Base-by-base conservation (phyloP, 176 grass and related monocot species). In the Musa beccarii region DNA sequence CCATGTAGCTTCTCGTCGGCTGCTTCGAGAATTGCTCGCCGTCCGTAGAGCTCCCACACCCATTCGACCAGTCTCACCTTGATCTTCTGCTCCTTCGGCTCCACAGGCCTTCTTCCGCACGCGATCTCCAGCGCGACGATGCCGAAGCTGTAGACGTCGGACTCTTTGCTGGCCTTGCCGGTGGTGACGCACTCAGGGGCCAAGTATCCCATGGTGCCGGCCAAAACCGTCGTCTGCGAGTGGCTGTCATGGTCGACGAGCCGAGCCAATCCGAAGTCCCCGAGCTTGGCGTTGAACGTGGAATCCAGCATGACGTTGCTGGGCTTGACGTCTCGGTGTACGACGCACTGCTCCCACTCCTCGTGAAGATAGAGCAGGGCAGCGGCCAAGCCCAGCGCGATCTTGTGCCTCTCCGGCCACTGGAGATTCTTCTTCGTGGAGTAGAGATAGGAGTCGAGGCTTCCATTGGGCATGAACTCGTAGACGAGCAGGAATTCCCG, bases 401-500 rank as follows among this genome's bases (percentile, higher is more conserved):
- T 49, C 24, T 68, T 68, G n/a, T 76, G 84, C 83, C 82, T 85
- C 11, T 74, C 54, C 51, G 74, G 52, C 89, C 89, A 92, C 12
- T 51, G 52, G 10, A 89, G 22, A 23, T 64, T 53, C 34, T 63
- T 80, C 11, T 83, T 19, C 0, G 59, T 67, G 78, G 20, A 52
- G 84, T 92, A 79, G 74, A 92, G 86, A 76, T 86, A 65, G 1
- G 53, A 73, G 25, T 89, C 86, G 12, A 90, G 82, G 25, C 88
- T 91, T 10, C 88, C 82, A 21, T 84, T 78, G 72, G 54, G 81
- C 65, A 88, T 79, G 11, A 88, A 29, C 76, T 88, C 86, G 57
- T 88, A 88, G 75, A 88, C 86, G 2, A 85, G 82, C 63, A 85
- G 52, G 63, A 88, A 69, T 0, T 80, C 54, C 1, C 72, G 12